Percentiles rank a stretch among this genome's conserved stretches.
Evolutionary conservation across 2,329 filamentous ascomycete species (phyloP).

Genomic region (Fusarium staphyleae): DNA sequence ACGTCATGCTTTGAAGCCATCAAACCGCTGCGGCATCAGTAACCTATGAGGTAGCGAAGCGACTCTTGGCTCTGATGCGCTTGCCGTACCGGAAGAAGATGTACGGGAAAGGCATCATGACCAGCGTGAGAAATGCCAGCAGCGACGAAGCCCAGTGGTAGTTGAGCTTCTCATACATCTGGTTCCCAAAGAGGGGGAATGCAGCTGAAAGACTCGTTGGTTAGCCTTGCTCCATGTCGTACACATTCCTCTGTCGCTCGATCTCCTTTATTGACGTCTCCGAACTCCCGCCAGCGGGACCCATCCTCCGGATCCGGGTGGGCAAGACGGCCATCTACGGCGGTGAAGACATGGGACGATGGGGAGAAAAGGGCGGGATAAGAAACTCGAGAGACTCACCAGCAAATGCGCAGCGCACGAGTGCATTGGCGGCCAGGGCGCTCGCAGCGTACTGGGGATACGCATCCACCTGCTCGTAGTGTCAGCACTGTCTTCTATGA

Average conservation of each 20-base stretch:
- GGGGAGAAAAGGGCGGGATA: conserved; percentile 3
- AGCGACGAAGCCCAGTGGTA: conserved; percentile 73
- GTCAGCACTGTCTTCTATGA: conserved; percentile 31
- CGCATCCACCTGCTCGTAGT: conserved; percentile 65
- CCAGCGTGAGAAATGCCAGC: conserved; percentile 66
- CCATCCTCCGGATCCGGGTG: conserved; percentile 5
- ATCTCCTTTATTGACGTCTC: not conserved
- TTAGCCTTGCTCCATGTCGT: conserved; percentile 1
- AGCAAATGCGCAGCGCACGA: conserved; percentile 79
- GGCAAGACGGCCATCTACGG: conserved; percentile 3
- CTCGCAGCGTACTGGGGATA: conserved; percentile 78
- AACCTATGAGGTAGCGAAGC: conserved; percentile 54
- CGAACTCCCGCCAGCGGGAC: not conserved
- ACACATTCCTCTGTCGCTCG: not conserved
- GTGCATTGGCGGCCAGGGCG: conserved; percentile 84
- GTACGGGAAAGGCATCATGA: conserved; percentile 70
- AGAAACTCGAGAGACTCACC: conserved; percentile 50
- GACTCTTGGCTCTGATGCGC: conserved; percentile 60
- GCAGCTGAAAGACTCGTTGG: conserved; percentile 58
- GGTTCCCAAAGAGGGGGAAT: conserved; percentile 77
- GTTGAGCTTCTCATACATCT: conserved; percentile 74
- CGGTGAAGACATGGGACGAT: conserved; percentile 10
- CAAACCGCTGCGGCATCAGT: not conserved
- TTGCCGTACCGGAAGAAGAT: conserved; percentile 69
- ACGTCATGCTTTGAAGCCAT: conserved; percentile 7